These are phyloP conservation scores for Quercus wislizeni DNA, from an alignment of 306 rosid genomes.

Conservation along the genomic window DNA sequence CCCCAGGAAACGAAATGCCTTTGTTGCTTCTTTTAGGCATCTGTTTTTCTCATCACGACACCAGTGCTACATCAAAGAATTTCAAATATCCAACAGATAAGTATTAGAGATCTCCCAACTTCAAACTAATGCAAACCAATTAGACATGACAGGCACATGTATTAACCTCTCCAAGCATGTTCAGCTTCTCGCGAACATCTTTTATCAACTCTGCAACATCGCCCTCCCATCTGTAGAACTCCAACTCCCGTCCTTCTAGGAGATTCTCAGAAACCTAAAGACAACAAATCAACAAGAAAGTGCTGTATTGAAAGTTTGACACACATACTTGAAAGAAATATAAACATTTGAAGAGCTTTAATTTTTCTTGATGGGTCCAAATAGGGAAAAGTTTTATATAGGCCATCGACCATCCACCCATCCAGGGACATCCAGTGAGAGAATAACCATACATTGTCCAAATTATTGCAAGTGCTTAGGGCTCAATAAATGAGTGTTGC, in stretches of 20 bases:
- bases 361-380: not conserved
- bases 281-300: constrained; percentile 17
- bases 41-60: constrained; percentile 70
- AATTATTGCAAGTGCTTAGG: not conserved
- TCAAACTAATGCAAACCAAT: not conserved
- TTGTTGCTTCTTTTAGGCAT: constrained; percentile 76
- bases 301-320: not conserved
- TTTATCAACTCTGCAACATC: constrained; percentile 54
- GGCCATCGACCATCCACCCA: no score
- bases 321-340: not conserved
- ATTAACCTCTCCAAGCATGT: constrained; percentile 75
- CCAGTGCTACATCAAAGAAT: constrained; percentile 67
- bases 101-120: not conserved
- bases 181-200: constrained; percentile 76
- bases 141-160: not conserved
- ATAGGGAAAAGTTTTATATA: not conserved
- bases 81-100: constrained; percentile 5
- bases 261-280: constrained; percentile 66
- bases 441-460: no score
- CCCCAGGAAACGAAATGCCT: constrained; percentile 71
- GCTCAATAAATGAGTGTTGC: not conserved
- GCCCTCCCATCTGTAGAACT: constrained; percentile 71
- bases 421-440: no score
- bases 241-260: constrained; percentile 72
- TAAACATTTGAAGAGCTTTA: not conserved